Base-by-base conservation (phyloP, 1,284 basidiomycete genomes). In the Macrocystidia cucumis region DNA sequence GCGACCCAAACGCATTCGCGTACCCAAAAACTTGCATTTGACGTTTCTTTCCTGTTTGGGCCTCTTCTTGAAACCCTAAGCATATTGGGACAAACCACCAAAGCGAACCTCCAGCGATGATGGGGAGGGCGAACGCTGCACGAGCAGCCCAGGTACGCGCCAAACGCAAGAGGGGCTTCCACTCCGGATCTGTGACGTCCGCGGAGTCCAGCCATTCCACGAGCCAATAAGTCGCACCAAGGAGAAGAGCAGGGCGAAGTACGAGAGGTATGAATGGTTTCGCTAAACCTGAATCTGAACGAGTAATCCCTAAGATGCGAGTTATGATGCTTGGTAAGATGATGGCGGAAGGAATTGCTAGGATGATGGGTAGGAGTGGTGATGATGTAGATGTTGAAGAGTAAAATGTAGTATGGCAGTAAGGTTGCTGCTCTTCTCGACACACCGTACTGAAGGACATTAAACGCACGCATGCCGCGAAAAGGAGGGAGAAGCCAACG, bases 391-490 rank as follows among this genome's bases (percentile, higher is more conserved):
- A 74, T 0, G 80, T 74, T 0, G 81, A 80, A 0, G 78, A 66
- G 54, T 88, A 93, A 63, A 93, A 97, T 0, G 91, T 92, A 34
- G 91, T 81, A 38, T 72, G 65, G 55, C 93, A 97, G 53, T 73
- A 83, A 0, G 89, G 83, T 30, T 87, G 82, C 57, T 98, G 95
- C 54, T 98, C 96, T 55, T 98, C 96, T 35, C 96, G 68, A 53
- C 95, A 98, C 0, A 93, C 78, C 0, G 91, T 89, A 50, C 82
- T 84, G 37, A 74, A 55, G 0, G 78, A 70, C 52, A 91, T 82
- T 9, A 89, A 51, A 7, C 93, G 76, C 4, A 85, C 69, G 41
- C 82, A 78, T n/a, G 74, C 48, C 0, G 82, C 75, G 42, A 84
- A 81, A 2, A 85, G 51, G 3, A 71, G 47, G 6, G 79, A 74